phyloP scores from a whole-genome alignment of 305 asterid genomes.

The Fraxinus platypoda region DNA sequence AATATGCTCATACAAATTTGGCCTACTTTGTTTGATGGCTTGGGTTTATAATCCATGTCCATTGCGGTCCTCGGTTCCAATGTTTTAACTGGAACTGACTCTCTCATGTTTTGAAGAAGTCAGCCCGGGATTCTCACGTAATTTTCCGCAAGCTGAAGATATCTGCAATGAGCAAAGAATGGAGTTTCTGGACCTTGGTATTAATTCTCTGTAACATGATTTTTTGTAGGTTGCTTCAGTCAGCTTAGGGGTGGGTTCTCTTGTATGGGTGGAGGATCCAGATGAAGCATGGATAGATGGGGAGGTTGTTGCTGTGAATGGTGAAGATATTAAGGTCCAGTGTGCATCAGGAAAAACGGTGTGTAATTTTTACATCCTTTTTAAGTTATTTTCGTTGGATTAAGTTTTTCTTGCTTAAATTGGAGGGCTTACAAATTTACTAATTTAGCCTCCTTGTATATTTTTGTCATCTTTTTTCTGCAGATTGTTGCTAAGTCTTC shows the following conservation, averaged over 20 bases:
- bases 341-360: conserved; percentile 79
- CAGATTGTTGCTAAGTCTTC: conserved; percentile 71
- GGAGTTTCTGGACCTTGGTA: neutral
- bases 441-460: neutral
- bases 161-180: neutral
- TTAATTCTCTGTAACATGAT: neutral
- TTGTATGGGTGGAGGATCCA: conserved; percentile 87
- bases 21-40: neutral
- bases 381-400: neutral
- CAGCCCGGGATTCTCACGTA: neutral
- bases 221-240: conserved; percentile 61
- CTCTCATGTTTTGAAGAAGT: neutral
- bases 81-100: neutral
- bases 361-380: conserved; percentile 30
- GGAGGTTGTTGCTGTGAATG: conserved; percentile 62
- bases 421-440: neutral
- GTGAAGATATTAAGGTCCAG: conserved; percentile 57
- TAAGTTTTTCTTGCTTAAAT: neutral
- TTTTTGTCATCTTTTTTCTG: conserved; percentile 11
- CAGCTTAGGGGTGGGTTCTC: conserved; percentile 69
- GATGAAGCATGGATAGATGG: conserved; percentile 86
- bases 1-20: neutral
- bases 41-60: neutral
- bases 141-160: neutral
- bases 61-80: neutral